Evolutionary conservation across 1,284 basidiomycete species (phyloP).

Genomic region (Lentinus polychrous): DNA sequence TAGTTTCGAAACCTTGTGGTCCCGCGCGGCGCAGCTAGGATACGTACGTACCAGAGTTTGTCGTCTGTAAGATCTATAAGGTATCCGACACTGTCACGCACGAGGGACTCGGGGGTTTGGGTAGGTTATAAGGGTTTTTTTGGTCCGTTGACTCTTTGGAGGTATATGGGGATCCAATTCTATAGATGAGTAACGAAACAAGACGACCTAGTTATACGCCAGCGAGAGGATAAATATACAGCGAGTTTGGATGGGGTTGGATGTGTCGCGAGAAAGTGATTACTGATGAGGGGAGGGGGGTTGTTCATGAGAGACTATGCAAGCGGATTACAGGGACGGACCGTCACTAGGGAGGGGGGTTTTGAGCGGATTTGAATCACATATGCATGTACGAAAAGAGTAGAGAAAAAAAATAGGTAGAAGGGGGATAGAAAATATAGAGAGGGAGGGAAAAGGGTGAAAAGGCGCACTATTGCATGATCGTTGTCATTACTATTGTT

Average conservation of each 20-base stretch:
- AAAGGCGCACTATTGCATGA: conserved; percentile 1
- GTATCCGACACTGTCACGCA: too few species aligned
- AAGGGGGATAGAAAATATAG: neutral
- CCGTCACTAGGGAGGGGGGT: neutral
- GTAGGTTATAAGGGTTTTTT: too few species aligned
- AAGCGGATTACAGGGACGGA: neutral
- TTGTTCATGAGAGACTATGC: neutral
- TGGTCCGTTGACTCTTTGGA: too few species aligned
- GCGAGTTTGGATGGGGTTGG: neutral
- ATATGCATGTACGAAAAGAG: neutral
- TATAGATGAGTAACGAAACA: neutral
- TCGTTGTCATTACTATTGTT: neutral
- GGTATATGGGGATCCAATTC: neutral
- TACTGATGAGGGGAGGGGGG: neutral
- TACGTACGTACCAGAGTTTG: too few species aligned
- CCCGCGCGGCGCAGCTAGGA: too few species aligned
- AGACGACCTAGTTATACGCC: neutral
- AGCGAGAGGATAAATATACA: neutral
- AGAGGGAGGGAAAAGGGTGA: too few species aligned
- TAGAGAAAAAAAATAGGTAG: too few species aligned
- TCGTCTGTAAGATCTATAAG: too few species aligned
- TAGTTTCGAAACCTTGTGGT: too few species aligned
- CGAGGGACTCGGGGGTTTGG: too few species aligned
- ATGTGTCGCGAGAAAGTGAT: neutral
- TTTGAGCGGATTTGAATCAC: neutral